Conservation (phyloP, 371 early-diverging fungal genomes). For the Syncephalastrum racemosum region DNA sequence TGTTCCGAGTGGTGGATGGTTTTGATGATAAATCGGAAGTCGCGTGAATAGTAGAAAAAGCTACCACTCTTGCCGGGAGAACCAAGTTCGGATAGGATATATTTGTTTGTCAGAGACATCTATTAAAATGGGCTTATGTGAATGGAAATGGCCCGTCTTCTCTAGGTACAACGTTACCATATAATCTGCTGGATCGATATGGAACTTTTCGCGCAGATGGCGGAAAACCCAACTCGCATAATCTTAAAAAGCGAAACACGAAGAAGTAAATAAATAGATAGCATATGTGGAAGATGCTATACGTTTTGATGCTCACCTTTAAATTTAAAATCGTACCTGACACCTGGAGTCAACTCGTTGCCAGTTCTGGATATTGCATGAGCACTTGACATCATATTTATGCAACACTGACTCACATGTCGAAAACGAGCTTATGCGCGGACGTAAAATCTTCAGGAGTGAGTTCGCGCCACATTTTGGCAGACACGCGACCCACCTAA, state of each 20-base stretch:
- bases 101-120: conserved; percentile 93
- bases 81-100: conserved; percentile 93
- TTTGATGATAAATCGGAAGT: conserved; percentile 97
- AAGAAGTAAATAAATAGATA: too few relatives aligned
- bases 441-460: conserved; percentile 79
- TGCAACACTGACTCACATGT: conserved; percentile 62
- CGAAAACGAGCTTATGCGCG: conserved; percentile 92
- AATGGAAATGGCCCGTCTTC: not conserved
- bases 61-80: conserved; percentile 94
- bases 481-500: conserved; percentile 69
- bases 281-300: too few relatives aligned
- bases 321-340: conserved; percentile 96
- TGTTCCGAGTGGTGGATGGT: conserved; percentile 95
- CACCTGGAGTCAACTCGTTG: conserved; percentile 91
- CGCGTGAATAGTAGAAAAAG: conserved; percentile 96
- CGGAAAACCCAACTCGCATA: conserved; percentile 98
- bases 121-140: conserved; percentile 14
- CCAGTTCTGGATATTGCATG: conserved; percentile 61
- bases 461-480: conserved; percentile 76
- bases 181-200: conserved; percentile 93
- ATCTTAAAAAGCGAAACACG: conserved; percentile 57
- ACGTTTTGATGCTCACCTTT: conserved; percentile 40
- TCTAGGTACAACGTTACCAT: conserved; percentile 49
- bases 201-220: conserved; percentile 81
- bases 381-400: not conserved